These are phyloP conservation scores for Psidium guajava DNA, from an alignment of 345 rosid species.

Conservation along the genomic window DNA sequence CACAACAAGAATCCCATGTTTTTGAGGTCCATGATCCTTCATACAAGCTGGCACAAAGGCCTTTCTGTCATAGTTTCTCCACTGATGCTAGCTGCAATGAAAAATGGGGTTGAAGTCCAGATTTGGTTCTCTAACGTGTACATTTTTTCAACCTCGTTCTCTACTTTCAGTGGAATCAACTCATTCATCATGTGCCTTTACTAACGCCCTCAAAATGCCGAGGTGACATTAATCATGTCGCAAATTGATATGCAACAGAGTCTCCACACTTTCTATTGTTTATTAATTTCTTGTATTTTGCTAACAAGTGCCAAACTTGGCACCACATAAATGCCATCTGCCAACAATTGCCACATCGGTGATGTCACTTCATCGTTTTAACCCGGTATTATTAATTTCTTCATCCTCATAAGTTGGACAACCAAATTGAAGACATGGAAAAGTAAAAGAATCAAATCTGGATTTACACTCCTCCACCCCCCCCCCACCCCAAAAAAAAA, in stretches of 20 bases:
- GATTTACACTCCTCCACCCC: not conserved
- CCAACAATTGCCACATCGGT: not conserved
- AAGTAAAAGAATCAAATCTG: not conserved
- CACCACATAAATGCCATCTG: not conserved
- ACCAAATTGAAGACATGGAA: not conserved
- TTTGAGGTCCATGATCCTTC: slow-evolving; percentile 34
- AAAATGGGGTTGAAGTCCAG: not conserved
- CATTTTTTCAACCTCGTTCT: not conserved
- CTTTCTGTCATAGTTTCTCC: slow-evolving; percentile 39
- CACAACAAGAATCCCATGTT: slow-evolving; percentile 8
- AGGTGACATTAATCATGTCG: not conserved
- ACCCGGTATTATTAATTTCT: not conserved
- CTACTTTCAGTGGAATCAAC: not conserved
- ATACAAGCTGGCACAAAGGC: slow-evolving; percentile 35
- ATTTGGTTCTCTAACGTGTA: not conserved
- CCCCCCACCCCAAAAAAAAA: not conserved
- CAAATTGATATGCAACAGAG: not conserved
- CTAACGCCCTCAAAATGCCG: not conserved
- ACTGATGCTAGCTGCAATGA: slow-evolving; percentile 27
- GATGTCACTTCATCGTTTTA: not conserved
- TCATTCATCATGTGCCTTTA: not conserved
- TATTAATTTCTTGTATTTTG: not conserved
- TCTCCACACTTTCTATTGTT: not conserved
- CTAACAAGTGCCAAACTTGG: not conserved
- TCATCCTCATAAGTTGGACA: not conserved